phyloP scores from a whole-genome alignment of 169 alveolate species.

The Amoebophrya sp. region DNA sequence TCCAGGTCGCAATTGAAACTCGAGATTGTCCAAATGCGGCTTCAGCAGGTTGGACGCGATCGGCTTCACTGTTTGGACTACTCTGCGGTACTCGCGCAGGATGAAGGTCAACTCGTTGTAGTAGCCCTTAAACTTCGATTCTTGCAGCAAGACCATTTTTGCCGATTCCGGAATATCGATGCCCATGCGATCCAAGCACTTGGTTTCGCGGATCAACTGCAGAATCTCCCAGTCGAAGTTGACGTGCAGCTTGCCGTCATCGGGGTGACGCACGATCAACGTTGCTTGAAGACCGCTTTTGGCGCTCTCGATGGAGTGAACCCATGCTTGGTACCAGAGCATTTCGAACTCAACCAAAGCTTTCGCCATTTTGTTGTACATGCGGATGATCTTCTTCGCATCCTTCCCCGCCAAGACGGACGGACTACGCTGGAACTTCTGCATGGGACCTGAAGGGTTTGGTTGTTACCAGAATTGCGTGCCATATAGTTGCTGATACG shows the following conservation, averaged over 20 bases:
- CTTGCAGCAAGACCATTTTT: constrained; percentile 81
- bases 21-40: constrained; percentile 81
- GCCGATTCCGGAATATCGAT: constrained; percentile 89
- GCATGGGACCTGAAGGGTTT: constrained; percentile 80
- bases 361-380: constrained; percentile 72
- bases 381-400: constrained; percentile 64
- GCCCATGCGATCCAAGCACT: constrained; percentile 79
- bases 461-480: too few relatives aligned
- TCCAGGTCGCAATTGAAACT: constrained; percentile 78
- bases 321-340: constrained; percentile 79
- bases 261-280: constrained; percentile 74
- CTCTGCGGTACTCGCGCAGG: constrained; percentile 83
- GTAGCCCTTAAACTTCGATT: constrained; percentile 81
- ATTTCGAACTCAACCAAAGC: constrained; percentile 72
- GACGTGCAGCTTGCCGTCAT: constrained; percentile 74
- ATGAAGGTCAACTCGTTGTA: constrained; percentile 74
- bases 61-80: constrained; percentile 74
- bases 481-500: not conserved
- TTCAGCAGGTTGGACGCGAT: constrained; percentile 73
- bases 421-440: constrained; percentile 63
- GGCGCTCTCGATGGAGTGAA: constrained; percentile 76
- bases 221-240: constrained; percentile 82
- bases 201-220: constrained; percentile 76
- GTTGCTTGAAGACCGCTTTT: constrained; percentile 82
- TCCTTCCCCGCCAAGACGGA: constrained; percentile 58